Conservation (phyloP, 805 yeast species). For the Ogataea pilisensis region DNA sequence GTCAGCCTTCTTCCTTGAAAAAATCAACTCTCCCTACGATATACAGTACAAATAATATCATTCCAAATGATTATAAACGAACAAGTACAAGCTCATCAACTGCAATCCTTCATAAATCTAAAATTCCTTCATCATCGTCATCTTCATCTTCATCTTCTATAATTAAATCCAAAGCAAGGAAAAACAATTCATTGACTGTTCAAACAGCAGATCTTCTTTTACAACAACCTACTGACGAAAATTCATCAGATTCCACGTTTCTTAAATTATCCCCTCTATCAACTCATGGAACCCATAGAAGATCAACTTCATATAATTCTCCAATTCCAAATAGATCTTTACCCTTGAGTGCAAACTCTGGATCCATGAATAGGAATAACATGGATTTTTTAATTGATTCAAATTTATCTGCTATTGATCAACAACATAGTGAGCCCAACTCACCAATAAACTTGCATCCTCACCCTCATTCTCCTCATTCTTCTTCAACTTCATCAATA, state of each 20-base stretch:
- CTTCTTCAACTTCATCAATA: no score
- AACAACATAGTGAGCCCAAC: no score
- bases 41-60: not conserved
- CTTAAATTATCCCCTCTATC: slow-evolving; percentile 3
- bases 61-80: not conserved
- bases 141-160: not conserved
- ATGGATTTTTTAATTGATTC: no score
- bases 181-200: slow-evolving; percentile 6
- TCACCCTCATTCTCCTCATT: no score
- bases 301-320: slow-evolving; percentile 12
- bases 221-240: slow-evolving; percentile 4
- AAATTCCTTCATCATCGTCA: not conserved
- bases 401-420: no score
- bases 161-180: not conserved
- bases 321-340: slow-evolving; percentile 6
- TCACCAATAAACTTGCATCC: no score
- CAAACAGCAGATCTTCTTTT: not conserved
- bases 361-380: not conserved
- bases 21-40: not conserved
- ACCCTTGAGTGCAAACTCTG: not conserved
- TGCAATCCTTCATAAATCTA: not conserved
- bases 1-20: not conserved
- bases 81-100: not conserved
- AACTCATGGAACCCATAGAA: slow-evolving; percentile 7
- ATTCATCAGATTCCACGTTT: slow-evolving; percentile 7